Conservation (phyloP, 805 yeast species). For the Nakazawaea ambrosiae region DNA sequence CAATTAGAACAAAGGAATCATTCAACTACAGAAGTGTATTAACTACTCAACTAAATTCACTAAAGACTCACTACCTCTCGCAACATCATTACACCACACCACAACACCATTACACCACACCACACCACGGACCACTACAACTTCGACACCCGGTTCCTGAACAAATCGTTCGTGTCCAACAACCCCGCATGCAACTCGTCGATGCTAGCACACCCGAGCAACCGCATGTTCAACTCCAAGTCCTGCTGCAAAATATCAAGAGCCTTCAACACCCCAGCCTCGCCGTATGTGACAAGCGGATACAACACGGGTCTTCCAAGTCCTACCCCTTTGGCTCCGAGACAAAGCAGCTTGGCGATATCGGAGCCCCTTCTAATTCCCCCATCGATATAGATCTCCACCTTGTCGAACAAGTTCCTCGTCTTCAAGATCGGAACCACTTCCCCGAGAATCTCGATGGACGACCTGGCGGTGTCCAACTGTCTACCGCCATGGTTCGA, state of each 20-base stretch:
- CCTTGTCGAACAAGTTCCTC: constrained; percentile 28
- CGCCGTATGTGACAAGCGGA: constrained; percentile 10
- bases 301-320: constrained; percentile 21
- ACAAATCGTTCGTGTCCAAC: constrained; percentile 16
- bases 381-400: constrained; percentile 27
- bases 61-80: no score
- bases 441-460: constrained; percentile 46
- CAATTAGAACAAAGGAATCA: no score
- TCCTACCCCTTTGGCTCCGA: constrained; percentile 32
- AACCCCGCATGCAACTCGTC: neutral
- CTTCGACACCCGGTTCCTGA: neutral
- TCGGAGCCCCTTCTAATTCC: constrained; percentile 31
- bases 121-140: no score
- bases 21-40: no score
- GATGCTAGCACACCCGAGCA: constrained; percentile 36
- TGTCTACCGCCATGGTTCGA: constrained; percentile 30
- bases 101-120: no score
- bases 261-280: constrained; percentile 41
- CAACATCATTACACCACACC: no score
- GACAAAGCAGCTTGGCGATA: constrained; percentile 25
- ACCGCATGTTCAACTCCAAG: constrained; percentile 58
- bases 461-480: constrained; percentile 24
- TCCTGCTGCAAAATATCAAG: constrained; percentile 53
- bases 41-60: no score
- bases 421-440: constrained; percentile 36